Evolutionary conservation across 2,329 filamentous ascomycete species (phyloP).

Genomic region (Coniochaeta hoffmannii): DNA sequence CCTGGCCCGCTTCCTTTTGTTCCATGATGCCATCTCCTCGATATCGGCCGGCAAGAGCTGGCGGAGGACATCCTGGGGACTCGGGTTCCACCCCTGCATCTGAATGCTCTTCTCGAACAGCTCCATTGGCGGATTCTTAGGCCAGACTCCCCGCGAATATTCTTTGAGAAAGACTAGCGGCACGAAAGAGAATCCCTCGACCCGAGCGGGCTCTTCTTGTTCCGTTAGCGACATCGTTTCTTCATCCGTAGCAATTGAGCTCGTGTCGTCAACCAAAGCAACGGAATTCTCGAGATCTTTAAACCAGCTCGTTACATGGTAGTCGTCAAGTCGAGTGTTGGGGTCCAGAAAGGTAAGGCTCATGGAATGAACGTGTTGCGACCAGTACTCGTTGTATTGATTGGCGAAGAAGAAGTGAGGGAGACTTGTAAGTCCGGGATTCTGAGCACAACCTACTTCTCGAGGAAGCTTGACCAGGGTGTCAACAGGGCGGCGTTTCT

Average conservation of each 20-base stretch:
- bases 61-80: conserved; percentile 22
- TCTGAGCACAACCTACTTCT: conserved; percentile 14
- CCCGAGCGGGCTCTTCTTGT: neutral
- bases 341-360: conserved; percentile 31
- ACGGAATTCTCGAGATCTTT: neutral
- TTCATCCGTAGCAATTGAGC: neutral
- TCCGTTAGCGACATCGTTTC: neutral
- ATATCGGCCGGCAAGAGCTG: conserved; percentile 22
- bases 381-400: neutral
- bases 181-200: neutral
- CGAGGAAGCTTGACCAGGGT: conserved; percentile 11
- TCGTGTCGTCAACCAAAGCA: neutral
- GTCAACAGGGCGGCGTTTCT: neutral
- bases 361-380: conserved; percentile 6
- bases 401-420: conserved; percentile 16
- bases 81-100: conserved; percentile 12
- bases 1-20: conserved; percentile 11
- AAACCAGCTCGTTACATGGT: neutral
- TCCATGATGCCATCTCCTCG: conserved; percentile 23
- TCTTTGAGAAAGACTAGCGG: neutral
- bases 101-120: conserved; percentile 27
- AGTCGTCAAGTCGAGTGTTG: conserved; percentile 27
- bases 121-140: neutral
- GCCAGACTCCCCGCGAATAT: neutral
- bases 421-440: conserved; percentile 18